Conservation (phyloP, 148 eudicot species). For the Cornus kousa region DNA sequence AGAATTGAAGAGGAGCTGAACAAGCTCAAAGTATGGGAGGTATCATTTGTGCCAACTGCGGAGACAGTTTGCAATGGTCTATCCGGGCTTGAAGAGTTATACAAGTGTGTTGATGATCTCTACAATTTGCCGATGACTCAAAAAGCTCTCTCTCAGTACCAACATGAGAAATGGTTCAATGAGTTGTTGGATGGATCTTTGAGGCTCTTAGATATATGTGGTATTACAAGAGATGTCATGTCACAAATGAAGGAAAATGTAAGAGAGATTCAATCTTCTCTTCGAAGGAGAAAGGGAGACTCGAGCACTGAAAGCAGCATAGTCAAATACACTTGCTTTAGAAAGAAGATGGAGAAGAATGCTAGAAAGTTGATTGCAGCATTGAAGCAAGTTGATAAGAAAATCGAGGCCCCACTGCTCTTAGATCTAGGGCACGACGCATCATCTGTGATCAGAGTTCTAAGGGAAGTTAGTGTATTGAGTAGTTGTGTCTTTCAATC, state of each 20-base stretch:
- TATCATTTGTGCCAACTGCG: constrained; percentile 21
- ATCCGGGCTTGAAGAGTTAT: constrained; percentile 31
- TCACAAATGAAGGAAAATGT: constrained; percentile 27
- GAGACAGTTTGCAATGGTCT: constrained; percentile 33
- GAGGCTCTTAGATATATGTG: constrained; percentile 41
- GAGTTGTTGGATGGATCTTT: constrained; percentile 36
- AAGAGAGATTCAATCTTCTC: constrained; percentile 30
- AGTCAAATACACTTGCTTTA: constrained; percentile 22
- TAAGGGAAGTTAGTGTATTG: constrained; percentile 36
- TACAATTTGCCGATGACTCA: constrained; percentile 31
- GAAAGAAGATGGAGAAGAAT: constrained; percentile 37
- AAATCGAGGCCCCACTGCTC: constrained; percentile 1
- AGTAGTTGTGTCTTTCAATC: constrained; percentile 29
- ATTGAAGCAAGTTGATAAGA: constrained; percentile 31
- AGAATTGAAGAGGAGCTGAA: constrained; percentile 38
- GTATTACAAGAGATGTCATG: constrained; percentile 25
- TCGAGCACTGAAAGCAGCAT: constrained; percentile 7
- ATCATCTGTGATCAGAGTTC: constrained; percentile 13
- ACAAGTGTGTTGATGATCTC: constrained; percentile 34
- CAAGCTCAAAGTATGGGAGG: constrained; percentile 34
- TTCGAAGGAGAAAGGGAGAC: constrained; percentile 29
- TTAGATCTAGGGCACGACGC: constrained; percentile 13
- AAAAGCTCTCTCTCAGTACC: constrained; percentile 26
- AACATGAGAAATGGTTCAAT: constrained; percentile 27
- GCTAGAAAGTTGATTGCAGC: constrained; percentile 28